A percentile compares a stretch with the other conserved stretches of the same genome.
phyloP scores from a whole-genome alignment of 1,139 yeast species.

The Eremothecium cymbalariae region DNA sequence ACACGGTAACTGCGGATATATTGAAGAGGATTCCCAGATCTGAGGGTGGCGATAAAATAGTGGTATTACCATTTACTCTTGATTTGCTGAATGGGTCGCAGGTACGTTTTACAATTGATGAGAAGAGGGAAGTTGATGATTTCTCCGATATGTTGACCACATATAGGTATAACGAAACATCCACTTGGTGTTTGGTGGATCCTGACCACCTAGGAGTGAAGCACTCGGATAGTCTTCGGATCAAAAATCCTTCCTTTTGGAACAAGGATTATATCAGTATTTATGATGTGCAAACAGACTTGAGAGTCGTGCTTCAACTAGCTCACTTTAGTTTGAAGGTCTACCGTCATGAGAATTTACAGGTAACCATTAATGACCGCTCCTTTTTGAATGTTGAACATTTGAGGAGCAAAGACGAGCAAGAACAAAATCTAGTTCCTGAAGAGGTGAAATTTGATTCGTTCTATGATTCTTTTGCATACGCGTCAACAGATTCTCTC shows the following conservation, averaged over 20 bases:
- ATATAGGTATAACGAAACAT: conserved; percentile 54
- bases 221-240: too few species aligned
- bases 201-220: too few species aligned
- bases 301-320: conserved; percentile 37
- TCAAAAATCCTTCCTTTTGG: conserved; percentile 14
- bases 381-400: conserved; percentile 75
- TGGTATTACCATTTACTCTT: conserved; percentile 49
- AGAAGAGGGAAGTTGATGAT: conserved; percentile 38
- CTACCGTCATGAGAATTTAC: conserved; percentile 37
- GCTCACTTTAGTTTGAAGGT: conserved; percentile 50
- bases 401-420: conserved; percentile 42
- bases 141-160: conserved; percentile 31
- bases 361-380: conserved; percentile 58
- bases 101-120: conserved; percentile 55
- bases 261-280: conserved; percentile 29
- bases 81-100: conserved; percentile 48
- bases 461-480: conserved; percentile 54
- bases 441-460: conserved; percentile 52
- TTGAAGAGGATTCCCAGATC: conserved; percentile 18
- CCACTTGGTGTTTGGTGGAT: too few species aligned
- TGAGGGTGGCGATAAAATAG: conserved; percentile 16
- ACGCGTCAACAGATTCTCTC: conserved; percentile 49
- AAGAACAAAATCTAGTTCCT: conserved; percentile 38
- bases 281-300: conserved; percentile 38
- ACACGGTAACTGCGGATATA: conserved; percentile 20